These are phyloP conservation scores for Diaporthe humulicola DNA, from an alignment of 2,329 filamentous ascomycete species.

Conservation along the genomic window DNA sequence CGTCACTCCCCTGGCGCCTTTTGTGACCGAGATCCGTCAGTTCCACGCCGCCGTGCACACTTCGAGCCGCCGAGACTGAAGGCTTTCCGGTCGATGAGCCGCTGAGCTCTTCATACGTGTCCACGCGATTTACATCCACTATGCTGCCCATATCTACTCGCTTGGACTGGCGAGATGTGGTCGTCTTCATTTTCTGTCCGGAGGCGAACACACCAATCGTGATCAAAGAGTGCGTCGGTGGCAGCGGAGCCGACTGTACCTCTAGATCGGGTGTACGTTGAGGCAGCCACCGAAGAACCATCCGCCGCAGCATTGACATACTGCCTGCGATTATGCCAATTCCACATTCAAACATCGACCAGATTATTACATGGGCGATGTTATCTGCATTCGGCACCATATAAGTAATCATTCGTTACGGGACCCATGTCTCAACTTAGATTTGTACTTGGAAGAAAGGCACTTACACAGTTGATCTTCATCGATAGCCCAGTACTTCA, in stretches of 20 bases:
- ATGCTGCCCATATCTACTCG: not conserved
- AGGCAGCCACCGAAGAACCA: not conserved
- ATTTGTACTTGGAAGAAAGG: too few relatives aligned
- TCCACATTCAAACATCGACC: constrained; percentile 11
- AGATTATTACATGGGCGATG: not conserved
- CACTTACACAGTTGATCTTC: constrained; percentile 2
- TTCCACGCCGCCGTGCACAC: not conserved
- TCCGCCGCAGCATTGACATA: constrained; percentile 2
- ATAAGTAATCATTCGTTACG: not conserved
- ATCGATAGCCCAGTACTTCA: not conserved
- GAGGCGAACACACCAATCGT: not conserved
- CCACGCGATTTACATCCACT: not conserved
- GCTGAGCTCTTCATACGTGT: not conserved
- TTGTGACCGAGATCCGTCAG: constrained; percentile 16
- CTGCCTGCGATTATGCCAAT: constrained; percentile 11
- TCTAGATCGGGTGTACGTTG: not conserved
- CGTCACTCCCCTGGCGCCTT: constrained; percentile 16
- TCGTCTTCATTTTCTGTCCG: not conserved
- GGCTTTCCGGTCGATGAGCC: not conserved
- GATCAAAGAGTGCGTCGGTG: not conserved
- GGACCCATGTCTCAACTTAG: too few relatives aligned
- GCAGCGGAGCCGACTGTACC: not conserved
- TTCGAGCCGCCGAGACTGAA: not conserved
- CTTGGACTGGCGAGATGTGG: not conserved
- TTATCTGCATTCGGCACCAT: not conserved